phyloP scores from a whole-genome alignment of 306 rosid genomes.

The Rosa persica region DNA sequence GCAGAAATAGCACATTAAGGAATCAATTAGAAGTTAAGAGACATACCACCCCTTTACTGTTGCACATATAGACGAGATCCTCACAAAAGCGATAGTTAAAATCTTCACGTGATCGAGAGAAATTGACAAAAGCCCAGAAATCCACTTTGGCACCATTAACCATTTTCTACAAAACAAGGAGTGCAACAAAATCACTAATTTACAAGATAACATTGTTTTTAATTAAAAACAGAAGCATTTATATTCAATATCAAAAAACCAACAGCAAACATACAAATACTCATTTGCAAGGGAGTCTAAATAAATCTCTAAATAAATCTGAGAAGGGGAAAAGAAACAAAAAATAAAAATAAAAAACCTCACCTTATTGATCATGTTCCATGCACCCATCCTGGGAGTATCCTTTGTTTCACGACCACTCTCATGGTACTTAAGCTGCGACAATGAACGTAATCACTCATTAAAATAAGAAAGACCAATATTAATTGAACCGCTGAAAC shows the following conservation, averaged over 20 bases:
- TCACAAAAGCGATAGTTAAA: slow-evolving; percentile 27
- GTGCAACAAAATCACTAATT: background rate
- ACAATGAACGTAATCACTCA: background rate
- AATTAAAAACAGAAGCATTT: background rate
- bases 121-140: slow-evolving; percentile 54
- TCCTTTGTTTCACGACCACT: slow-evolving; percentile 41
- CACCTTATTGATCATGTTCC: slow-evolving; percentile 93
- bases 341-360: background rate
- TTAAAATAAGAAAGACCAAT: background rate
- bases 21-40: background rate
- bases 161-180: slow-evolving; percentile 56
- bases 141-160: slow-evolving; percentile 52
- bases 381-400: slow-evolving; percentile 64
- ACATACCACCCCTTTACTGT: slow-evolving; percentile 70
- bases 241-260: background rate
- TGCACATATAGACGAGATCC: slow-evolving; percentile 48
- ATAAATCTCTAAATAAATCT: background rate
- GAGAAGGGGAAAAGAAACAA: background rate
- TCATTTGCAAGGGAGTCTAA: background rate
- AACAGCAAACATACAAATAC: background rate
- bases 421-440: slow-evolving; percentile 63
- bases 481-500: background rate
- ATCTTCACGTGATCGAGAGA: slow-evolving; percentile 22
- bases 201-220: background rate
- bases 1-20: background rate